Evolutionary conservation across 768 basidiomycete species (phyloP).

Genomic region (Phanerochaete sordida): DNA sequence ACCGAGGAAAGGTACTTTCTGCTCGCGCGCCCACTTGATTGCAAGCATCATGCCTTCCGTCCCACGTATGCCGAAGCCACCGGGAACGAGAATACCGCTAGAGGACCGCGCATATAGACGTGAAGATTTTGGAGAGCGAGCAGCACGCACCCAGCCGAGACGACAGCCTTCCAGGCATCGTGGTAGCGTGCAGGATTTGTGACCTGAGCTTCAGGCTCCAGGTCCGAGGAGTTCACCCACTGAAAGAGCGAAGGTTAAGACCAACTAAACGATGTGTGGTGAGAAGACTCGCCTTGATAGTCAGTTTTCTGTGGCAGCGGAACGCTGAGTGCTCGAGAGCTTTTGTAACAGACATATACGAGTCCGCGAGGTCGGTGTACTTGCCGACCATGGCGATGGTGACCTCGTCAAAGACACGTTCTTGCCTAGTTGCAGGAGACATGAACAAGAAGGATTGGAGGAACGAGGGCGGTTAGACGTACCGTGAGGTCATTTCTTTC

Average conservation of each 20-base stretch:
- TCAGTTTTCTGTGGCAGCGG: conserved; percentile 81
- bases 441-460: neutral
- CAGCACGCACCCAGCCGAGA: conserved; percentile 72
- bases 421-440: conserved; percentile 56
- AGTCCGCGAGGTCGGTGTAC: conserved; percentile 95
- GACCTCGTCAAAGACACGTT: conserved; percentile 86
- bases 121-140: neutral
- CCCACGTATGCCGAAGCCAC: conserved; percentile 91
- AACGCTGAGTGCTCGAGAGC: conserved; percentile 96
- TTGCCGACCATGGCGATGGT: conserved; percentile 93
- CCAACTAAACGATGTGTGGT: neutral
- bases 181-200: conserved; percentile 84
- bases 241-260: conserved; percentile 26
- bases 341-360: conserved; percentile 98
- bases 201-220: conserved; percentile 81
- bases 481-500: conserved; percentile 83
- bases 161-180: conserved; percentile 91
- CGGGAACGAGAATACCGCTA: conserved; percentile 95
- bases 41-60: conserved; percentile 98
- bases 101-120: neutral
- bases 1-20: conserved; percentile 91
- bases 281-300: conserved; percentile 60
- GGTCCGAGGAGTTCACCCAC: conserved; percentile 96
- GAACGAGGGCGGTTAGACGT: neutral
- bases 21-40: conserved; percentile 96